Evolutionary conservation across 306 rosid species (phyloP).

Genomic region (Prunus salicina): DNA sequence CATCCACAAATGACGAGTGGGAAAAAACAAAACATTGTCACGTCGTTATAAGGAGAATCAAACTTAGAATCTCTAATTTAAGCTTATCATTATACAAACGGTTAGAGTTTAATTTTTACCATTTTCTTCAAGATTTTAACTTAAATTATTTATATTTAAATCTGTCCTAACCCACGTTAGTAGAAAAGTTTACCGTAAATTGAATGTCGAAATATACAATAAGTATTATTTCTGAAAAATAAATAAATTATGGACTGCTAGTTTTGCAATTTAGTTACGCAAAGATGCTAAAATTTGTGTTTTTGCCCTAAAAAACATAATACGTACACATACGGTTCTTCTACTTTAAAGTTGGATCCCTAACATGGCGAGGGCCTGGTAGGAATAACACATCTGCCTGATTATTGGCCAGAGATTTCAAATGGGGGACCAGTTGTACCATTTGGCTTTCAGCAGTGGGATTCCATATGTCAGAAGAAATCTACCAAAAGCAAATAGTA

Average conservation of each 20-base stretch:
- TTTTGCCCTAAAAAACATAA: not conserved
- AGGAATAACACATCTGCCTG: not conserved
- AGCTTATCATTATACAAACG: not conserved
- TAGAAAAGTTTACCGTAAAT: too few species aligned
- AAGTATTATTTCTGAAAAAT: too few species aligned
- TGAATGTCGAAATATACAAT: too few species aligned
- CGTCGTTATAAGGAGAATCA: too few species aligned
- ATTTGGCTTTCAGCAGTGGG: conserved; percentile 14
- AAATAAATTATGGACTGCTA: not conserved
- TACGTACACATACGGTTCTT: not conserved
- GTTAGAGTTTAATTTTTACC: not conserved
- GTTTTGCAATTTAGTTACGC: not conserved
- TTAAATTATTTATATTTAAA: too few species aligned
- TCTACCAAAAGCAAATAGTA: not conserved
- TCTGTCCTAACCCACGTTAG: too few species aligned
- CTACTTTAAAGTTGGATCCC: not conserved
- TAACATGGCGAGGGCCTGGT: not conserved
- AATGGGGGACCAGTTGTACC: conserved; percentile 16
- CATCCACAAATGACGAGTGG: too few species aligned
- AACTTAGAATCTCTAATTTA: not conserved
- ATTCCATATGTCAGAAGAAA: conserved; percentile 29
- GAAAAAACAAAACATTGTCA: too few species aligned
- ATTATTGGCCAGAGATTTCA: conserved; percentile 6
- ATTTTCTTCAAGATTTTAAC: too few species aligned
- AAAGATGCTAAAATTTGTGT: not conserved